Evolutionary conservation across 202 grass and related monocot species (phyloP).

Genomic region (Sporobolus alterniflorus): DNA sequence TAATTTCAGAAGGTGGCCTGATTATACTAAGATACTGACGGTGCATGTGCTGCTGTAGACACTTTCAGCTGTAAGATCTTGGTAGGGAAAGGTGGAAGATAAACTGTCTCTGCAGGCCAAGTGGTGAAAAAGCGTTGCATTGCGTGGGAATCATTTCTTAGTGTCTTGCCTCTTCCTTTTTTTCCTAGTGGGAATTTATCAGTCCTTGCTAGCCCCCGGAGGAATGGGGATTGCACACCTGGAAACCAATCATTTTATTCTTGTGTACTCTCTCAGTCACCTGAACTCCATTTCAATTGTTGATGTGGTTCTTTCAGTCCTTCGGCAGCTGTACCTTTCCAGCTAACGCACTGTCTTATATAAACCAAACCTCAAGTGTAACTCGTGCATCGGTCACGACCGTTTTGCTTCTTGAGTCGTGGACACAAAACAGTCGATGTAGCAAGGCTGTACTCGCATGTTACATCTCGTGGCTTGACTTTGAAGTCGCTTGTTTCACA

Average conservation of each 20-base stretch:
- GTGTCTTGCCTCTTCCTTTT: constrained; percentile 23
- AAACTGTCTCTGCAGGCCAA: not conserved
- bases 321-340: not conserved
- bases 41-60: constrained; percentile 8
- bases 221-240: constrained; percentile 45
- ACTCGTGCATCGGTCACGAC: not conserved
- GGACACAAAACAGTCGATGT: not conserved
- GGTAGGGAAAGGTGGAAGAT: not conserved
- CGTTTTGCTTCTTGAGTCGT: not conserved
- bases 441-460: not conserved
- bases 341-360: not conserved
- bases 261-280: not conserved
- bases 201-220: not conserved
- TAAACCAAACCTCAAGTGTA: not conserved
- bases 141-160: not conserved
- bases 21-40: not conserved
- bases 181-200: constrained; percentile 29
- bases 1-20: not conserved
- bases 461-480: not conserved
- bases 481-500: not conserved
- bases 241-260: constrained; percentile 38
- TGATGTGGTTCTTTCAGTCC: not conserved
- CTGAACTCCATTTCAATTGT: constrained; percentile 11
- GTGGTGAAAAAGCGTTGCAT: not conserved
- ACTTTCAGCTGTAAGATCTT: constrained; percentile 18